These are phyloP conservation scores for Paraphaeosphaeria sporulosa DNA, from an alignment of 2,329 filamentous ascomycete genomes.

Conservation along the genomic window DNA sequence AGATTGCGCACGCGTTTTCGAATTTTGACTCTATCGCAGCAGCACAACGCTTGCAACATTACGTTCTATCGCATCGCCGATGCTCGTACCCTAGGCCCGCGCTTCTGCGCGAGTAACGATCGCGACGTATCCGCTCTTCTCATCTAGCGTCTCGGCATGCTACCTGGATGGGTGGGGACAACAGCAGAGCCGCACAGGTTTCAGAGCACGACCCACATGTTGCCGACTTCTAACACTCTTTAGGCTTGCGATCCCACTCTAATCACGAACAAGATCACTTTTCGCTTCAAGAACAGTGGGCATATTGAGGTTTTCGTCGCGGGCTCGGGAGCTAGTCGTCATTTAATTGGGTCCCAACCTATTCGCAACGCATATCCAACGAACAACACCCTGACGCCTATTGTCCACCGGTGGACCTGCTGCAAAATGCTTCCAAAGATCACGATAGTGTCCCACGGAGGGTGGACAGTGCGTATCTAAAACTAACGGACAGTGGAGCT, in stretches of 20 bases:
- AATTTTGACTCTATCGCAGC: neutral
- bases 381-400: neutral
- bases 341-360: constrained; percentile 6
- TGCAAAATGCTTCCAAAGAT: neutral
- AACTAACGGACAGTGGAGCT: neutral
- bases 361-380: neutral
- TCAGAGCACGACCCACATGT: constrained; percentile 4
- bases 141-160: constrained; percentile 7
- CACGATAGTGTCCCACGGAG: neutral
- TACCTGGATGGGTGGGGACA: neutral
- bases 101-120: neutral
- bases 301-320: neutral
- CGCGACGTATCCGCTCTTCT: neutral
- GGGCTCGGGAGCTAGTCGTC: constrained; percentile 2
- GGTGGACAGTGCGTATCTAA: neutral
- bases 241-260: neutral
- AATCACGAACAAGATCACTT: neutral
- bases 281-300: neutral
- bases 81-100: neutral
- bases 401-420: neutral
- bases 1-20: neutral
- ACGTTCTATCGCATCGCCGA: constrained; percentile 3
- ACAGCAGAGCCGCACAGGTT: constrained; percentile 6
- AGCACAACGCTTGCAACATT: neutral
- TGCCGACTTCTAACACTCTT: neutral